Conservation (phyloP, 768 basidiomycete genomes). For the Naematelia aurantialba region DNA sequence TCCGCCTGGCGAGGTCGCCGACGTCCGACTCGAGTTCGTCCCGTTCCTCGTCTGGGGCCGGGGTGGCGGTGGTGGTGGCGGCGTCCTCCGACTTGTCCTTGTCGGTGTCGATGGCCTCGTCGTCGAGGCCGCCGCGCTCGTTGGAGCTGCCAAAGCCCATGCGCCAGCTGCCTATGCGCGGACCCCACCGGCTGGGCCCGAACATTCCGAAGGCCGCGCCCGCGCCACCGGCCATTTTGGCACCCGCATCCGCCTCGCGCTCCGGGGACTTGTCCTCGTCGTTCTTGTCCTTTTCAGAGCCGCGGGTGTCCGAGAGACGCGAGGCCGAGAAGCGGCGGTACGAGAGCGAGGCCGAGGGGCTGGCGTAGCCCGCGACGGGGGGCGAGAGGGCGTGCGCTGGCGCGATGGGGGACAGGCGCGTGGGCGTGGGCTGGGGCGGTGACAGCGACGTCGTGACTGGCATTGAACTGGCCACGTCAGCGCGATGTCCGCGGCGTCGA, state of each 20-base stretch:
- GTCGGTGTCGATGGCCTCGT: conserved; percentile 27
- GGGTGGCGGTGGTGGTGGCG: neutral
- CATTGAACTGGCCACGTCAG: neutral
- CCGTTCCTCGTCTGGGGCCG: neutral
- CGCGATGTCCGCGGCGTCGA: neutral
- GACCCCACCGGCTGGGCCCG: neutral
- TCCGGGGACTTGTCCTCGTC: conserved; percentile 5
- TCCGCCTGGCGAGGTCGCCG: conserved; percentile 1
- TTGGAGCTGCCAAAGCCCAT: conserved; percentile 28
- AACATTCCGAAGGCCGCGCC: neutral
- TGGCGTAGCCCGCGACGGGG: neutral
- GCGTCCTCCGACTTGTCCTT: conserved; percentile 12
- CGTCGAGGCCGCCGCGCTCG: conserved; percentile 21
- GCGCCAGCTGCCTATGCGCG: conserved; percentile 18
- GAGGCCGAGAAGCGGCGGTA: conserved; percentile 35
- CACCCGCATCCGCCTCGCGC: neutral
- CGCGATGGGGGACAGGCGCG: neutral
- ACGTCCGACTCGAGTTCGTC: conserved; percentile 11
- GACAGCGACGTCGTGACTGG: neutral
- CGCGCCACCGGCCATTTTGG: neutral
- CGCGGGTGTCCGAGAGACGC: conserved; percentile 33
- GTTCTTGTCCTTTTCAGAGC: conserved; percentile 21
- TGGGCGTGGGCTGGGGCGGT: neutral
- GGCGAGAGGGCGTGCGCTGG: neutral
- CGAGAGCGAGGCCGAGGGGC: conserved; percentile 11